Evolutionary conservation across 768 basidiomycete genomes (phyloP).

Genomic region (Amanita subjunquillea): DNA sequence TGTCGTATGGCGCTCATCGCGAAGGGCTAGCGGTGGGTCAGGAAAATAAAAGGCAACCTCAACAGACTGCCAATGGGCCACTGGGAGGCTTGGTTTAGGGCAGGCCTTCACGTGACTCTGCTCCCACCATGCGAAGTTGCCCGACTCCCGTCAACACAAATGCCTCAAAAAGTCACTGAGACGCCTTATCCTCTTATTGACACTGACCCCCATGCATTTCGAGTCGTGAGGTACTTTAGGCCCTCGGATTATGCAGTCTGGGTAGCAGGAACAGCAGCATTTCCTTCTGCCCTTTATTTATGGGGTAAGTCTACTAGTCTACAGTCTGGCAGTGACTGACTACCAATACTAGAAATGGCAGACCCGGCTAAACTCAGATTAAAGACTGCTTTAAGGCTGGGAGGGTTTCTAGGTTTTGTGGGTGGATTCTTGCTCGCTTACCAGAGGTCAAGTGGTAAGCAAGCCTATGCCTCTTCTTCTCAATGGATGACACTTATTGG

Average conservation of each 20-base stretch:
- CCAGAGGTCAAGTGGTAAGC: slow-evolving; percentile 79
- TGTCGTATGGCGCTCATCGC: slow-evolving; percentile 50
- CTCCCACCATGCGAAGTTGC: neutral
- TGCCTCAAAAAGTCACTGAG: slow-evolving; percentile 39
- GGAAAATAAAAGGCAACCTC: slow-evolving; percentile 11
- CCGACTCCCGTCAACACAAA: slow-evolving; percentile 8
- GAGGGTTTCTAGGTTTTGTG: slow-evolving; percentile 72
- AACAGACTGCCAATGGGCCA: slow-evolving; percentile 5
- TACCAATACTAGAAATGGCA: slow-evolving; percentile 30
- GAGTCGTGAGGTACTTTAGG: slow-evolving; percentile 86
- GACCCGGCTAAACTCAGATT: slow-evolving; percentile 31
- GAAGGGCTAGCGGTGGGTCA: slow-evolving; percentile 7
- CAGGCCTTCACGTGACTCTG: slow-evolving; percentile 24
- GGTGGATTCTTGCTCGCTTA: slow-evolving; percentile 93
- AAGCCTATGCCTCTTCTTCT: slow-evolving; percentile 7
- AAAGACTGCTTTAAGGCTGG: slow-evolving; percentile 34
- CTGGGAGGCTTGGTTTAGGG: slow-evolving; percentile 18
- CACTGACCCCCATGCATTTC: slow-evolving; percentile 78
- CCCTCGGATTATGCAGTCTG: slow-evolving; percentile 80
- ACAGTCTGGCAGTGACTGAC: neutral
- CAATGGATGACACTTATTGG: slow-evolving; percentile 4
- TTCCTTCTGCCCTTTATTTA: slow-evolving; percentile 70
- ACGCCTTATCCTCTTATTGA: slow-evolving; percentile 89
- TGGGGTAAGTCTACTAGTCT: slow-evolving; percentile 53
- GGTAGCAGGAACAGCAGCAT: slow-evolving; percentile 71